Percentiles rank a stretch among this genome's conserved stretches.
Conservation (phyloP, 73 alveolate genomes). For the Symbiodinium pilosum region DNA sequence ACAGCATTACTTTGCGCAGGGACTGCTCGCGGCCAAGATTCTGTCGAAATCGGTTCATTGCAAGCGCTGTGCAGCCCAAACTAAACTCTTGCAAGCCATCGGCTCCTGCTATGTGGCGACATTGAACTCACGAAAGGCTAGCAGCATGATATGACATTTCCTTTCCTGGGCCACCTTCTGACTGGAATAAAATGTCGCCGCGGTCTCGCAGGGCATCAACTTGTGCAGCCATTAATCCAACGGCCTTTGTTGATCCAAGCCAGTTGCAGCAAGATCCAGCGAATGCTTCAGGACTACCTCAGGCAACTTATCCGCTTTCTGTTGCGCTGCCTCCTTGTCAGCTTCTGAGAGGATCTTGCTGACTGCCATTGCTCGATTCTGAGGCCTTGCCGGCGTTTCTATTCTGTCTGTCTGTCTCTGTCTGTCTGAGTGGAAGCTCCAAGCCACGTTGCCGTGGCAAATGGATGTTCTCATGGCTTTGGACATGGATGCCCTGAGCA, state of each 20-base stretch:
- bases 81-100: slow-evolving; percentile 43
- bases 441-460: too few species aligned
- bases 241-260: background rate
- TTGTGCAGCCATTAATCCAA: slow-evolving; percentile 72
- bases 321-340: background rate
- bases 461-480: too few species aligned
- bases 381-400: background rate
- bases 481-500: too few species aligned
- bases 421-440: too few species aligned
- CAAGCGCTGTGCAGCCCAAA: background rate
- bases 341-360: background rate
- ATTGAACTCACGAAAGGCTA: too few species aligned
- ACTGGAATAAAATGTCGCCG: background rate
- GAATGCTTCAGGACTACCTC: background rate
- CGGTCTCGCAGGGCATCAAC: background rate
- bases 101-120: background rate
- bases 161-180: slow-evolving; percentile 73
- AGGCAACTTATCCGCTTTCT: background rate
- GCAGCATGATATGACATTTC: background rate
- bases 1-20: too few species aligned
- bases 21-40: background rate
- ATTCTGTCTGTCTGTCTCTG: too few species aligned
- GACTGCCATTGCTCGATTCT: background rate
- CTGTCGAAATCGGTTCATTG: background rate
- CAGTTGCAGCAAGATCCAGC: background rate